Evolutionary conservation across 768 basidiomycete genomes (phyloP), one percentile per base, ranked within the genome.

Genomic region (Collybia sp.): DNA sequence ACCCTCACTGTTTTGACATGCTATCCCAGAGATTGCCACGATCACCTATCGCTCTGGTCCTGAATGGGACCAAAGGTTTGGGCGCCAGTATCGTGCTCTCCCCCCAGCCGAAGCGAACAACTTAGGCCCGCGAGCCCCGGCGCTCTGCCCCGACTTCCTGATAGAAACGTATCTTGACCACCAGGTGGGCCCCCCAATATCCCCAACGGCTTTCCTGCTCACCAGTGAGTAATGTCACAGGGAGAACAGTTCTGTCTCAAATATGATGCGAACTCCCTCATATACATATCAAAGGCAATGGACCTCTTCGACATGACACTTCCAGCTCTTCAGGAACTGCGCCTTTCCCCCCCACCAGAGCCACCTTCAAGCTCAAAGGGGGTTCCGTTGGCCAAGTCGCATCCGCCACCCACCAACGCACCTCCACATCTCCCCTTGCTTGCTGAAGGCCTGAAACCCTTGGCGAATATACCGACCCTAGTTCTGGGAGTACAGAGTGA

Each of bases 151-250:
- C 13, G 96, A 99, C 62, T 98, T 97, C 64, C 77, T 96, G 45
- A 98, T 99, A 56, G 96, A 99, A 66, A 96, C 96, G 0, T 99
- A 99, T 62, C 83, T 99, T 40, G 96, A 99, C 62, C 93, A 97
- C 65, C 75, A 93, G 79, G 92, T 37, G 6, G 25, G 25, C 25
- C 25, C 25, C 25, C 25, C 25, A 25, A 8, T 25, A 25, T 25
- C 8, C 25, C 25, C 25, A 25, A 8, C 3, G 25, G 25, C 25
- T 25, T 8, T 8, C 25, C 25, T 25, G 25, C 8, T 25, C 25
- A 25, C 8, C 8, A 25, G 25, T 4, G 8, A 2, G 31, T 50
- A 36, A 43, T 15, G 18, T 33, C 30, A 13, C 58, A 92, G 82
- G 94, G 93, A 43, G 93, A 96, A 66, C 82, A 92, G 57, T 99